Conservation (phyloP, 2,329 filamentous ascomycete genomes). For the Fusarium mangiferae region DNA sequence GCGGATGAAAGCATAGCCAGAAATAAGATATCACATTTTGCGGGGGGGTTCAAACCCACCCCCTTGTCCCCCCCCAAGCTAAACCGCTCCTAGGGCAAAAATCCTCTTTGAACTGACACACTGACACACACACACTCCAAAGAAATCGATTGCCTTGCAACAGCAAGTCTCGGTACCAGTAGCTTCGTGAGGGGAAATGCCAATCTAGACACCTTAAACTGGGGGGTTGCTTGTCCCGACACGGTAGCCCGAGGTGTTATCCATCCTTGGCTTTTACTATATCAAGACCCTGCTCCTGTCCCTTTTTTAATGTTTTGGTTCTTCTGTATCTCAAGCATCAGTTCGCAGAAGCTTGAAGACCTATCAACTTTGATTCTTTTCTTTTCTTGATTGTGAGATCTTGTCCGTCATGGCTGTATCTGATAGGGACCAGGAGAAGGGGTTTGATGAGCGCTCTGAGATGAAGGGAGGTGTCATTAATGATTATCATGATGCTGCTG, state of each 20-base stretch:
- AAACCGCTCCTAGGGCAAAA: constrained; percentile 18
- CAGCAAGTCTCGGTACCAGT: background rate
- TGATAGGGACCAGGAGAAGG: constrained; percentile 40
- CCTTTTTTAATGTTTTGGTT: background rate
- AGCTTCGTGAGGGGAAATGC: constrained; percentile 36
- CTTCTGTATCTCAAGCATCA: constrained; percentile 16
- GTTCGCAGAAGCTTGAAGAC: constrained; percentile 12
- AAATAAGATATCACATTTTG: constrained; percentile 25
- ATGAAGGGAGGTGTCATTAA: constrained; percentile 33
- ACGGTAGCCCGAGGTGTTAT: constrained; percentile 40
- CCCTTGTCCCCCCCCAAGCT: background rate
- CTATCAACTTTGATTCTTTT: background rate
- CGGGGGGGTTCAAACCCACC: constrained; percentile 10
- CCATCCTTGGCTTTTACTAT: constrained; percentile 27
- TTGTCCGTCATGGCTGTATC: constrained; percentile 30
- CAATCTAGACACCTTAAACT: constrained; percentile 8
- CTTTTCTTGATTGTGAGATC: background rate
- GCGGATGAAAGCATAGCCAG: constrained; percentile 10
- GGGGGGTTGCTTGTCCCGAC: constrained; percentile 31
- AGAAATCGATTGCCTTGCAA: constrained; percentile 2
- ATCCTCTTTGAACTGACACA: background rate
- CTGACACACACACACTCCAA: background rate
- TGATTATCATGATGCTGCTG: constrained; percentile 32
- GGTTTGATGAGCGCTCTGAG: constrained; percentile 35
- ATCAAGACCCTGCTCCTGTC: constrained; percentile 23